Evolutionary conservation across 768 basidiomycete genomes (phyloP).

Genomic region (Lentinula aciculospora): DNA sequence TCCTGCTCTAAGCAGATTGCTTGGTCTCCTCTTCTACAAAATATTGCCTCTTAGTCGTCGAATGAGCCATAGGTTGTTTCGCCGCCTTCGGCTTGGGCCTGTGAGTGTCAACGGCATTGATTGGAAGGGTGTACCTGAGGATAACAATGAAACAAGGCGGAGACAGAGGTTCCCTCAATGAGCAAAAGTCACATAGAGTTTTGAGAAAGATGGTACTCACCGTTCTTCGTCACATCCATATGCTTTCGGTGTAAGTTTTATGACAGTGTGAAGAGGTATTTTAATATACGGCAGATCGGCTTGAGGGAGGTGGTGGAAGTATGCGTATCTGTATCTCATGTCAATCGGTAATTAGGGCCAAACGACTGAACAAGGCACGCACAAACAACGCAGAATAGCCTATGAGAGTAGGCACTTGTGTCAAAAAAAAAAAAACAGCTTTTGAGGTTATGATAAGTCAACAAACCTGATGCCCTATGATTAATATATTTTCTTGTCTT

Average conservation of each 20-base stretch:
- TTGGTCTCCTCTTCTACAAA: slow-evolving; percentile 22
- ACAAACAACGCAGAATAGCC: slow-evolving; percentile 80
- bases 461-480: slow-evolving; percentile 88
- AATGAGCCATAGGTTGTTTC: slow-evolving; percentile 22
- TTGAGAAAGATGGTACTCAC: slow-evolving; percentile 27
- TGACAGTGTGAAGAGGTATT: slow-evolving; percentile 94
- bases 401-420: slow-evolving; percentile 20
- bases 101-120: slow-evolving; percentile 92
- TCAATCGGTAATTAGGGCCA: background rate
- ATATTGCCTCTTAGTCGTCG: slow-evolving; percentile 38
- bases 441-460: background rate
- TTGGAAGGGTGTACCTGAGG: slow-evolving; percentile 78
- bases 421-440: background rate
- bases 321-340: slow-evolving; percentile 70
- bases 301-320: slow-evolving; percentile 90
- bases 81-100: slow-evolving; percentile 54
- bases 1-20: background rate
- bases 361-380: slow-evolving; percentile 18
- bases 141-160: background rate
- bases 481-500: slow-evolving; percentile 93
- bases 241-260: slow-evolving; percentile 96
- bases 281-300: slow-evolving; percentile 96
- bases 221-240: slow-evolving; percentile 98
- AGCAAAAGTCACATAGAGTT: background rate
- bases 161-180: background rate